Conservation (phyloP, 192 early-diverging fungal species). For the Geosiphon pyriformis region DNA sequence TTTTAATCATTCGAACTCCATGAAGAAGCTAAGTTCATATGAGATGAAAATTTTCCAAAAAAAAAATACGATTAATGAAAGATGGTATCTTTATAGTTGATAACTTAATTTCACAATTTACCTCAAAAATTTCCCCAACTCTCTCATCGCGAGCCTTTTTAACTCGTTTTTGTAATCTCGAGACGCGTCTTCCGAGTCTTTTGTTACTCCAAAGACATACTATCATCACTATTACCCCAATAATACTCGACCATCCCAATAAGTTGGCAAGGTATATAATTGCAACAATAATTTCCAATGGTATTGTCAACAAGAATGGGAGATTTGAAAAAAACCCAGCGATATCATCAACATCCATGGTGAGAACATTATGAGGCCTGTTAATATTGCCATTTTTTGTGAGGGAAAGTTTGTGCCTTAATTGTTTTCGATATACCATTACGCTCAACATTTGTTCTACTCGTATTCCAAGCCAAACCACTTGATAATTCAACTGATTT, state of each 20-base stretch:
- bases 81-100: not conserved
- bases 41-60: conserved; percentile 1
- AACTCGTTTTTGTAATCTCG: conserved; percentile 47
- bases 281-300: conserved; percentile 64
- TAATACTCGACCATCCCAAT: conserved; percentile 72
- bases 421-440: conserved; percentile 44
- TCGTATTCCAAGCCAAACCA: conserved; percentile 44
- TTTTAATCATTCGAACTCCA: conserved; percentile 89
- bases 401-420: conserved; percentile 34
- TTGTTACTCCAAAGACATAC: conserved; percentile 59
- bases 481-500: conserved; percentile 46
- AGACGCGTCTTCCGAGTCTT: conserved; percentile 48
- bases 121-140: conserved; percentile 70
- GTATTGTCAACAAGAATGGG: conserved; percentile 59
- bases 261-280: conserved; percentile 64
- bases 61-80: not conserved
- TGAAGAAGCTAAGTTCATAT: conserved; percentile 36
- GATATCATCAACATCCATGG: conserved; percentile 64
- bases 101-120: conserved; percentile 22
- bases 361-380: conserved; percentile 53
- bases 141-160: conserved; percentile 68
- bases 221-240: conserved; percentile 68
- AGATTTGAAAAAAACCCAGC: conserved; percentile 52
- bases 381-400: conserved; percentile 54
- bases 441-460: conserved; percentile 51